Percentiles rank a stretch among this genome's conserved stretches.
Evolutionary conservation across 2,329 filamentous ascomycete species (phyloP).

Genomic region (Dryadomyces quercivorus): DNA sequence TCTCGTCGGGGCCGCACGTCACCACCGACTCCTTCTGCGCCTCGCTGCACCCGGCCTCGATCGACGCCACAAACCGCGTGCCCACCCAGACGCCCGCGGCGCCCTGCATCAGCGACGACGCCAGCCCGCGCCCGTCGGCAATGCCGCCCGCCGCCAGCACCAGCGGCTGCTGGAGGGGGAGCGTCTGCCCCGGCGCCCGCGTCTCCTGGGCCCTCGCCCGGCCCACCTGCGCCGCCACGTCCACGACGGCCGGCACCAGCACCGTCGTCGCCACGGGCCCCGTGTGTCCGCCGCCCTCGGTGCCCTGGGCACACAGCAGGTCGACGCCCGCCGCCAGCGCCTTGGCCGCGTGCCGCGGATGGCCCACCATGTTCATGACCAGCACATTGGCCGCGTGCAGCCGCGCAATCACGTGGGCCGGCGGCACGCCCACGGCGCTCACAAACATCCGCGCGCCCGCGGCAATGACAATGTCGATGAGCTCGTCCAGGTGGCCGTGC

Average conservation of each 20-base stretch:
- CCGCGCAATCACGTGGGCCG: conserved; percentile 56
- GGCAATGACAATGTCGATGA: conserved; percentile 76
- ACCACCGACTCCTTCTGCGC: conserved; percentile 80
- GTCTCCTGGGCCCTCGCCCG: conserved; percentile 17
- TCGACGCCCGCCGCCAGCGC: conserved; percentile 79
- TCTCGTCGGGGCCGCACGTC: conserved; percentile 65
- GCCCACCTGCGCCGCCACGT: conserved; percentile 61
- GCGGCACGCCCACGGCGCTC: conserved; percentile 77
- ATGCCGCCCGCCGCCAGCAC: conserved; percentile 88
- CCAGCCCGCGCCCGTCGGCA: conserved; percentile 68
- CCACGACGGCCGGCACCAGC: conserved; percentile 75
- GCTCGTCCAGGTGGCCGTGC: conserved; percentile 71
- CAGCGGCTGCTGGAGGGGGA: conserved; percentile 35
- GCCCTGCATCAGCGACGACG: conserved; percentile 75
- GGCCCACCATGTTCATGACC: conserved; percentile 96
- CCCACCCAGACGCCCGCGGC: conserved; percentile 89
- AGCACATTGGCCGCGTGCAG: conserved; percentile 71
- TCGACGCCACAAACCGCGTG: conserved; percentile 76
- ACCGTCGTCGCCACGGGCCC: conserved; percentile 79
- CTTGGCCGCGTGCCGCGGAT: conserved; percentile 83
- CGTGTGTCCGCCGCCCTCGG: conserved; percentile 88
- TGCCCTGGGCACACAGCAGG: conserved; percentile 83
- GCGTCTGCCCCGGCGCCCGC: not conserved
- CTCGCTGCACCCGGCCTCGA: conserved; percentile 69
- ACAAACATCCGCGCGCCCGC: conserved; percentile 81